A percentile compares a stretch with the other conserved stretches of the same genome.
Evolutionary conservation across 768 basidiomycete genomes (phyloP).

Genomic region (Leccinum boreale): DNA sequence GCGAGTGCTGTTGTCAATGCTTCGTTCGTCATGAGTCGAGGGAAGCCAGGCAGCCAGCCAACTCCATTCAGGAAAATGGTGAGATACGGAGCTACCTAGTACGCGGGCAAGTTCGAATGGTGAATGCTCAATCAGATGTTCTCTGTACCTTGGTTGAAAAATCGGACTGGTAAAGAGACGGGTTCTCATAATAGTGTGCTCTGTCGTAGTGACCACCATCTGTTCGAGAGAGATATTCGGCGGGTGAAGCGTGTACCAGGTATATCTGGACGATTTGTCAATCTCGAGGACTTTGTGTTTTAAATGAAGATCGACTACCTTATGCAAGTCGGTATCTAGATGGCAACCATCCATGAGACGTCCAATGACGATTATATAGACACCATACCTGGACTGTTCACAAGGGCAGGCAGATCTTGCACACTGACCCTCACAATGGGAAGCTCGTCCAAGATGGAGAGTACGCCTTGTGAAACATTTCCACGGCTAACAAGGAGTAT

Average conservation of each 20-base stretch:
- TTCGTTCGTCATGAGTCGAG: conserved; percentile 70
- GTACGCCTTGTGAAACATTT: conserved; percentile 76
- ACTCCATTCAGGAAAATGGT: conserved; percentile 84
- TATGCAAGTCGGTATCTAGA: conserved; percentile 53
- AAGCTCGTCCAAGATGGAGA: conserved; percentile 69
- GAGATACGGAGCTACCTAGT: conserved; percentile 78
- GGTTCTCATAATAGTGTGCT: conserved; percentile 69
- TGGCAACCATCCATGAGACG: neutral
- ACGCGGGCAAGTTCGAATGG: neutral
- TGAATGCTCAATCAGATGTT: neutral
- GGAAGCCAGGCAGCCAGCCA: conserved; percentile 78
- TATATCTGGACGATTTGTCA: conserved; percentile 51
- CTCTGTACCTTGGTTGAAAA: conserved; percentile 62
- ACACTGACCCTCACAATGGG: conserved; percentile 59
- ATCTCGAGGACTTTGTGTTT: neutral
- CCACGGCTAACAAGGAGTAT: conserved; percentile 50
- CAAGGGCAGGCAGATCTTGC: conserved; percentile 54
- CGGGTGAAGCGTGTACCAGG: conserved; percentile 64
- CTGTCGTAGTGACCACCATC: conserved; percentile 61
- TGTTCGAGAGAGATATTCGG: conserved; percentile 63
- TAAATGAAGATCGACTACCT: conserved; percentile 35
- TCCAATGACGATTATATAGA: neutral
- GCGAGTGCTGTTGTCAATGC: conserved; percentile 53
- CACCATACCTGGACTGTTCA: conserved; percentile 47
- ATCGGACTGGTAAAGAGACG: conserved; percentile 58